These are phyloP conservation scores for Fusarium mundagurra DNA, from an alignment of 2,329 filamentous ascomycete species.

Conservation along the genomic window DNA sequence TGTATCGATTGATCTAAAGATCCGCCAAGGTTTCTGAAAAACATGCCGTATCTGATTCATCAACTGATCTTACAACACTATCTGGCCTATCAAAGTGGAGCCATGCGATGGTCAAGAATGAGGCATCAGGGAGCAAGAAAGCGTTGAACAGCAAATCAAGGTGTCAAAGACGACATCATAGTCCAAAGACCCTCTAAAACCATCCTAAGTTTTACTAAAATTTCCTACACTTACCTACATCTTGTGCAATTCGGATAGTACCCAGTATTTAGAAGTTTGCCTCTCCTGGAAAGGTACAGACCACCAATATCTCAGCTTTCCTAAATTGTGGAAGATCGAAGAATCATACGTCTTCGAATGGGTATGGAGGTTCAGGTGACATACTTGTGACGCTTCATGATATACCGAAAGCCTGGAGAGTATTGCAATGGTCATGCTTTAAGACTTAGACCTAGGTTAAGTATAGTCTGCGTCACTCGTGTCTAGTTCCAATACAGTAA, in stretches of 20 bases:
- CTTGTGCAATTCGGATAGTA: neutral
- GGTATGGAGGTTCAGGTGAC: accelerated
- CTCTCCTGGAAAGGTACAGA: neutral
- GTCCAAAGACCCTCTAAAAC: no score
- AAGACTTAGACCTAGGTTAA: neutral
- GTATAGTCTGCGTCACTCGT: neutral
- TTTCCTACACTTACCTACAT: neutral
- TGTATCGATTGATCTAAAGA: neutral
- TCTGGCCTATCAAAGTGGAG: neutral
- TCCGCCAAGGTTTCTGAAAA: neutral
- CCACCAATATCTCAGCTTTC: neutral
- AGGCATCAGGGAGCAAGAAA: neutral
- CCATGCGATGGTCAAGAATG: neutral
- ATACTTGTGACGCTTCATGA: neutral
- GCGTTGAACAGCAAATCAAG: neutral
- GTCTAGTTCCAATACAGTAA: neutral
- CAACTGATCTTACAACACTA: neutral
- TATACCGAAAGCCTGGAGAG: neutral
- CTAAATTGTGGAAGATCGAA: neutral
- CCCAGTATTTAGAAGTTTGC: neutral
- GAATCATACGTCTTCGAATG: neutral
- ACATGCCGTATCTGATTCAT: neutral
- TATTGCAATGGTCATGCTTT: no score
- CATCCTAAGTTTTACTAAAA: neutral
- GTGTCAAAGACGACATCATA: neutral